Evolutionary conservation across 768 basidiomycete genomes (phyloP).

Genomic region (Sarcomyxa edulis): DNA sequence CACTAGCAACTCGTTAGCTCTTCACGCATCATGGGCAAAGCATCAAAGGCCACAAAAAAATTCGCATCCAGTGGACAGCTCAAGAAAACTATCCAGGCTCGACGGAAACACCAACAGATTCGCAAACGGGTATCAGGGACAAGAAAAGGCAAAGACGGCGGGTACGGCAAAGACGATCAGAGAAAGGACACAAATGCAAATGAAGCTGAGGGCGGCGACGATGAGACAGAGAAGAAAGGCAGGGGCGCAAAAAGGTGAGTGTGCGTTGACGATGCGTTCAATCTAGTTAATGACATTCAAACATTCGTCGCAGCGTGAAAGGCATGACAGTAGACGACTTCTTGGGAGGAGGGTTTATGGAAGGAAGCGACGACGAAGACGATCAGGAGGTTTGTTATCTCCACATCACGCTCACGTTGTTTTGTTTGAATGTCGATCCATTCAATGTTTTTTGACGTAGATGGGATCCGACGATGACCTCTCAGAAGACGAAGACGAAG

Average conservation of each 20-base stretch:
- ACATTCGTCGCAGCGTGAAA: slow-evolving; percentile 32
- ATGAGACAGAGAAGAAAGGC: slow-evolving; percentile 24
- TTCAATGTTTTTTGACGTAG: slow-evolving; percentile 1
- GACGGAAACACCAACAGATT: slow-evolving; percentile 76
- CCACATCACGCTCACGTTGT: slow-evolving; percentile 10
- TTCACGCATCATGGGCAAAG: slow-evolving; percentile 39
- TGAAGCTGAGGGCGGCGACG: slow-evolving; percentile 21
- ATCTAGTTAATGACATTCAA: slow-evolving; percentile 1
- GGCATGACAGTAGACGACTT: slow-evolving; percentile 75
- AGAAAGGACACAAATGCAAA: slow-evolving; percentile 9
- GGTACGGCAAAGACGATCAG: slow-evolving; percentile 24
- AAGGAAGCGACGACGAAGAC: slow-evolving; percentile 42
- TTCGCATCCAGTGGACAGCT: slow-evolving; percentile 87
- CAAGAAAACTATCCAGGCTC: slow-evolving; percentile 77
- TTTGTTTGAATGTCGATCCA: slow-evolving; percentile 14
- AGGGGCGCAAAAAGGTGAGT: slow-evolving; percentile 22
- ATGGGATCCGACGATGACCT: slow-evolving; percentile 11
- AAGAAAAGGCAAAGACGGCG: slow-evolving; percentile 40
- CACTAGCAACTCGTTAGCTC: too few species aligned
- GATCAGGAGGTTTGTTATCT: slow-evolving; percentile 16
- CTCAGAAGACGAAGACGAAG: slow-evolving; percentile 34
- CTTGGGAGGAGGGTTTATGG: slow-evolving; percentile 69
- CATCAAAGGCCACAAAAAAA: slow-evolving; percentile 78
- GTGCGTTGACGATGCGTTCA: background rate
- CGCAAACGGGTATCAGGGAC: slow-evolving; percentile 65